Conservation (phyloP, 345 rosid genomes). For the Eucalyptus erythrocorys region DNA sequence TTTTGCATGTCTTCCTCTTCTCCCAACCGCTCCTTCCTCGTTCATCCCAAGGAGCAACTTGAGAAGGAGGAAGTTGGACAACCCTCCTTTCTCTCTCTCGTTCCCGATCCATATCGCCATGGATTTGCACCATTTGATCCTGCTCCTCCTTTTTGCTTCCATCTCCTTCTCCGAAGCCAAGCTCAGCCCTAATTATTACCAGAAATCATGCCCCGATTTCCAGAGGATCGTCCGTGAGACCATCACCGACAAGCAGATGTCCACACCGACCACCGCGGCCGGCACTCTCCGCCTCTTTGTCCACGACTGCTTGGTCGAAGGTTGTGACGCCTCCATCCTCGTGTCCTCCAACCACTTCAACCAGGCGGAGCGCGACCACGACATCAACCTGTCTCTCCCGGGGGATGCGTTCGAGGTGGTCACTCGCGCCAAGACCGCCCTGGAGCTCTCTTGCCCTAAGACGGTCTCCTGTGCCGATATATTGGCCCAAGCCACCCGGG, state of each 20-base stretch:
- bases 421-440: conserved; percentile 66
- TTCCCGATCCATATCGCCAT: background rate
- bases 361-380: conserved; percentile 64
- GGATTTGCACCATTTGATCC: background rate
- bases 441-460: conserved; percentile 76
- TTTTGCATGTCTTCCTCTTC: background rate
- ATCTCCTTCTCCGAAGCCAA: conserved; percentile 15
- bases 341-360: conserved; percentile 43
- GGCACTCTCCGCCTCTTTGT: conserved; percentile 64
- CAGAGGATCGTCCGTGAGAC: conserved; percentile 44
- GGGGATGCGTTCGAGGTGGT: conserved; percentile 88
- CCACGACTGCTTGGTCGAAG: conserved; percentile 77
- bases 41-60: background rate
- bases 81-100: background rate
- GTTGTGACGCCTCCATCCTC: conserved; percentile 71
- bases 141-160: background rate
- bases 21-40: background rate
- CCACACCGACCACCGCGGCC: conserved; percentile 77
- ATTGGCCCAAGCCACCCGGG: conserved; percentile 67
- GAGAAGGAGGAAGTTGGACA: background rate
- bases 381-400: conserved; percentile 73
- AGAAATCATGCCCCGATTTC: conserved; percentile 60
- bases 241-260: conserved; percentile 64
- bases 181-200: conserved; percentile 43
- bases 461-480: conserved; percentile 89